These are phyloP conservation scores for Scheffersomyces stambukii DNA, from an alignment of 1,139 yeast genomes.

Conservation along the genomic window DNA sequence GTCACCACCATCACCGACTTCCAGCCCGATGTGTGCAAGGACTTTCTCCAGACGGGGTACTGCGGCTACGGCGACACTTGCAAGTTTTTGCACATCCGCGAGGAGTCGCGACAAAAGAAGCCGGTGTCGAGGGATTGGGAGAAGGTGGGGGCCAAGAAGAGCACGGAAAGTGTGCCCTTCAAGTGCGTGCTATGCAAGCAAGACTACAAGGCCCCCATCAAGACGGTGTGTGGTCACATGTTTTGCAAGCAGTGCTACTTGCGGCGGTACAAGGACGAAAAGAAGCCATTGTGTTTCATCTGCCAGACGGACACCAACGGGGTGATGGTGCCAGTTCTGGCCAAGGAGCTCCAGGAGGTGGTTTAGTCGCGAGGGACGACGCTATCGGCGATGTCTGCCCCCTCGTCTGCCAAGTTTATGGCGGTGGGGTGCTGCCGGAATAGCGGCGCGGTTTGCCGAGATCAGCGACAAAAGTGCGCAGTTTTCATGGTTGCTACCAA, in stretches of 20 bases:
- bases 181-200: conserved; percentile 61
- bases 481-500: too few relatives aligned
- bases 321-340: conserved; percentile 24
- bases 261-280: conserved; percentile 40
- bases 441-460: too few relatives aligned
- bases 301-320: conserved; percentile 62
- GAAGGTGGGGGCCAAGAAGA: conserved; percentile 13
- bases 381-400: too few relatives aligned
- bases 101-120: conserved; percentile 75
- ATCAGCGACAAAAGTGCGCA: too few relatives aligned
- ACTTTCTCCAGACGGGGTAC: conserved; percentile 84
- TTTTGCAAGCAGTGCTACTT: conserved; percentile 67
- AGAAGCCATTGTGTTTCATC: conserved; percentile 44
- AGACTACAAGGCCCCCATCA: conserved; percentile 55
- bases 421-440: too few relatives aligned
- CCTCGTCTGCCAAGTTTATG: too few relatives aligned
- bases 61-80: conserved; percentile 99
- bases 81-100: conserved; percentile 87
- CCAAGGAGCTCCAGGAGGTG: conserved; percentile 14
- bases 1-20: conserved; percentile 82
- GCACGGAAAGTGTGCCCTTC: conserved; percentile 44
- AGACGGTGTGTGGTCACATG: conserved; percentile 61
- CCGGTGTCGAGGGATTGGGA: conserved; percentile 76
- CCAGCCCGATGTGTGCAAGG: conserved; percentile 94
- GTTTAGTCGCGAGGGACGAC: too few relatives aligned